A percentile compares a stretch with the other conserved stretches of the same genome.
Conservation (phyloP, 148 eudicot genomes). For the Vaccinium vitisidaea region DNA sequence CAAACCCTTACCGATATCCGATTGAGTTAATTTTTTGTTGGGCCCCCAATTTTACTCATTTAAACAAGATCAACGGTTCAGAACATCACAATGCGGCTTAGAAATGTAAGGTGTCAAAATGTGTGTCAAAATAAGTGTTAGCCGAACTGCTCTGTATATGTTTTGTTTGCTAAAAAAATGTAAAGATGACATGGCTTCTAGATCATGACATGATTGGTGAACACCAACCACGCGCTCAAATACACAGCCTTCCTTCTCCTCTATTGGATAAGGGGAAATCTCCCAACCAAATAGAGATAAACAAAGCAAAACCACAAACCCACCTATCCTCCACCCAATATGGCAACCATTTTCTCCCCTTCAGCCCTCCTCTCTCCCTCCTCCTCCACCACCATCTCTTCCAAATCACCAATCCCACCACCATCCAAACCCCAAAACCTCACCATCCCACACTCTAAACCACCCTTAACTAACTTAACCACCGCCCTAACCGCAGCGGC, state of each 20-base stretch:
- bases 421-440: slow-evolving; percentile 10
- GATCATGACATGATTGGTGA: neutral
- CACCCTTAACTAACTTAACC: slow-evolving; percentile 41
- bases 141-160: too few relatives aligned
- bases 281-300: neutral
- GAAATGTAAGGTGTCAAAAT: too few relatives aligned
- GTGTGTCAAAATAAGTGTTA: too few relatives aligned
- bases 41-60: too few relatives aligned
- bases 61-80: too few relatives aligned
- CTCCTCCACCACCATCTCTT: slow-evolving; percentile 13
- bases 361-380: slow-evolving; percentile 24
- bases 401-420: slow-evolving; percentile 11
- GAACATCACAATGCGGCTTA: too few relatives aligned
- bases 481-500: slow-evolving; percentile 43
- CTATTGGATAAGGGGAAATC: slow-evolving; percentile 15
- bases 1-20: too few relatives aligned
- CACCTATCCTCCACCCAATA: slow-evolving; percentile 1
- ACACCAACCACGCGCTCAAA: neutral
- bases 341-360: slow-evolving; percentile 32
- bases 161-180: neutral
- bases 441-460: slow-evolving; percentile 14
- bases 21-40: too few relatives aligned
- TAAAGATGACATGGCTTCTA: neutral
- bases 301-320: neutral
- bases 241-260: neutral